Evolutionary conservation across 2,329 filamentous ascomycete genomes (phyloP), one percentile per base, ranked within the genome.

Genomic region (Cladobotryum mycophilum): DNA sequence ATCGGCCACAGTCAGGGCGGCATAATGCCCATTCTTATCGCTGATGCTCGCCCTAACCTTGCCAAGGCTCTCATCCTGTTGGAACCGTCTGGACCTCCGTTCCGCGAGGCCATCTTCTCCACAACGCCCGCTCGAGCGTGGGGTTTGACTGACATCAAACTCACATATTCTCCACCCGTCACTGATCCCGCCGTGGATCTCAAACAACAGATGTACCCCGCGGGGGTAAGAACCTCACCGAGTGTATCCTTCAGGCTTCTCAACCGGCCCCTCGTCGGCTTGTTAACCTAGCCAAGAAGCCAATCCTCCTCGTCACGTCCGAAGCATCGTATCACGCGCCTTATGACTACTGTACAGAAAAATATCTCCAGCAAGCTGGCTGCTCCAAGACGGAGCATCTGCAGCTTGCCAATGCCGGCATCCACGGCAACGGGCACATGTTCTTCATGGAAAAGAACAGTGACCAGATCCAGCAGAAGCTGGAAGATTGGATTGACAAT

Each of bases 401-500:
- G 37, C 61, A 64, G 56, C 63, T 76, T 18, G 64, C 52, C 5
- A 62, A 71, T 30, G 57, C 59, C 6, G 70, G 70, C 4, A 66
- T 76, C 35, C 55, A 61, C 36, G 74, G 74, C 7, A 76, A 76
- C 51, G 72, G 70, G 0, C 73, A 76, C 60, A 69, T 76, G 67
- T 67, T 73, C 50, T 74, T 76, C 53, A 61, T 76, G 63, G 74
- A 76, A 63, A 69, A 67, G 63, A 77, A 77, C 56, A 76, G 69
- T 48, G 59, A 70, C 52, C 55, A 66, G 41, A 70, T 75, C 43
- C 58, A 62, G 34, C 40, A 42, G 20, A 49, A 58, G 12, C 25
- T 65, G 3, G 48, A 59, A n/a, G 34, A 49, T 4, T 66, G 61
- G 61, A 58, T 64, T 15, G 12, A n/a, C 11, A 15, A 37, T 8